Conservation (phyloP, 371 early-diverging fungal genomes). For the Parasitella parasitica region DNA sequence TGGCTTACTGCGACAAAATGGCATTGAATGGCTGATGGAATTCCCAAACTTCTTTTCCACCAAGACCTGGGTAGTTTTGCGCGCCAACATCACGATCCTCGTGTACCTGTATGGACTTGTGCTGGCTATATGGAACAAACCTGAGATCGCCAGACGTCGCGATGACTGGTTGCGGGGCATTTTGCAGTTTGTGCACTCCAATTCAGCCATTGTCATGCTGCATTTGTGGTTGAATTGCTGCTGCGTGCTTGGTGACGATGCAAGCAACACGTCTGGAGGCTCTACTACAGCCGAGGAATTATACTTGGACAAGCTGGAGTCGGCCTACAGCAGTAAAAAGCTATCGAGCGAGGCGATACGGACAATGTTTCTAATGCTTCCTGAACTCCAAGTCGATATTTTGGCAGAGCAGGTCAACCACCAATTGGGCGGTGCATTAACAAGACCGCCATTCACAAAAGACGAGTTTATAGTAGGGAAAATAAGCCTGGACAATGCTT, state of each 20-base stretch:
- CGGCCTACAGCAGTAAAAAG: not conserved
- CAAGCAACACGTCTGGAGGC: not conserved
- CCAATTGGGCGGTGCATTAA: slow-evolving; percentile 24
- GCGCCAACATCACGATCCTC: slow-evolving; percentile 28
- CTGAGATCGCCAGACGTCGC: not conserved
- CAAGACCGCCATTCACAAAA: slow-evolving; percentile 25
- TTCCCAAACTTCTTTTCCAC: slow-evolving; percentile 23
- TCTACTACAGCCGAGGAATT: not conserved
- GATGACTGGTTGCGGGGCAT: slow-evolving; percentile 20
- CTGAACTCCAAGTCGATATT: not conserved
- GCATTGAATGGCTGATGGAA: slow-evolving; percentile 27
- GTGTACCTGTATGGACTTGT: slow-evolving; percentile 39
- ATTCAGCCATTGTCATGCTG: slow-evolving; percentile 11
- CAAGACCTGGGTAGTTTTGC: slow-evolving; percentile 28
- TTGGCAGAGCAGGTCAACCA: slow-evolving; percentile 21
- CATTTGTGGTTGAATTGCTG: slow-evolving; percentile 36
- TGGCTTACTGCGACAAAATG: slow-evolving; percentile 26
- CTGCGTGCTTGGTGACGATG: not conserved
- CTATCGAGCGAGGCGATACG: not conserved
- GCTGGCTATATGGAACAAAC: slow-evolving; percentile 19
- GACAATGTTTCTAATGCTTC: slow-evolving; percentile 7
- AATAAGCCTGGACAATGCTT: slow-evolving; percentile 8
- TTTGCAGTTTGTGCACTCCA: slow-evolving; percentile 26
- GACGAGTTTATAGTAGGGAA: slow-evolving; percentile 32
- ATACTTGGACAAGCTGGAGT: not conserved